Base-by-base conservation (phyloP, 108 stramenopile genomes). In the Asterionellopsis glacialis region DNA sequence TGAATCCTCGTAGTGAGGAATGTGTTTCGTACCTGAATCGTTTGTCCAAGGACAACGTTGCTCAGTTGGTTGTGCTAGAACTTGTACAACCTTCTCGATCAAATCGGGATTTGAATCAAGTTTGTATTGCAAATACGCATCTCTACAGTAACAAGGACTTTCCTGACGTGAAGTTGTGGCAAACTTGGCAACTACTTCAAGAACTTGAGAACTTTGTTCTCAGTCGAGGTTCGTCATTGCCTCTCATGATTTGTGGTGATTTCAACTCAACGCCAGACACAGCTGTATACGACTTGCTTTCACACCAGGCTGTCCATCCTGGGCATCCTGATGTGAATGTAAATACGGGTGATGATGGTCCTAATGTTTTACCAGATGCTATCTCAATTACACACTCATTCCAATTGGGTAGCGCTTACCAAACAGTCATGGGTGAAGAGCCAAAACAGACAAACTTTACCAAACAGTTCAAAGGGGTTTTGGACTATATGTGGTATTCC, bases 91-190 rank as follows among this genome's bases (percentile, higher is more conserved):
- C 82, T 40, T 54, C 64, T 40, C 53, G 67, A 25, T 59, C 51
- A 40, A 61, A 28, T 3, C 63, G 79, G 58, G 85, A 84, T 38
- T 73, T 87, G 59, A 90, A 82, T 45, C 93, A 96, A 74, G 75
- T 98, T 25, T 96, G 95, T 67, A 84, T 99, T 64, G 96, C 94
- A 15, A 97, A 98, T 63, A 99, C 98, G 11, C 98, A 99, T 79
- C 74, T 99, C n/a, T 98, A 97, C 80, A 91, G 90, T 67, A 93
- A 99, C 86, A 95, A 96, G 59, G 96, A 97, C 65, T 95, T 79
- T 59, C 94, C 95, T 19, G 98, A 99, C 73, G 95, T 98, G 57
- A 99, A 99, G 90, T 83, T 99, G 24, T 99, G 97, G 96, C 98
- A 99, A 69, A 77, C 94, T 21, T 87, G 92, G 83, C 87, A 90